A percentile compares a stretch with the other conserved stretches of the same genome.
These are phyloP conservation scores for Arthroderma sp. DNA, from an alignment of 2,329 filamentous ascomycete genomes.

Conservation along the genomic window DNA sequence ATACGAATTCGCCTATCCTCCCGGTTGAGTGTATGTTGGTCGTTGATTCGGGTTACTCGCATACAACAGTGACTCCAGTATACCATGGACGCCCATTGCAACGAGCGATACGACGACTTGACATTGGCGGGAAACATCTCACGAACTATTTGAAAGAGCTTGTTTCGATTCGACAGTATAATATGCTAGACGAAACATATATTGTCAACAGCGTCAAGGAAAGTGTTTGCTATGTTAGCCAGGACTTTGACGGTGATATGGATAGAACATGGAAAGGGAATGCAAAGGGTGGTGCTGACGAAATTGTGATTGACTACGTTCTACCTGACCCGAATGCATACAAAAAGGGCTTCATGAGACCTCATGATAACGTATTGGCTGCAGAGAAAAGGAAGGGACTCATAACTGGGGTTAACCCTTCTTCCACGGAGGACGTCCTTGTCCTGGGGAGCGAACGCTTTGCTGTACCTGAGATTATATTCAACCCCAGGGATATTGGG, in stretches of 20 bases:
- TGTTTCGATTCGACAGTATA: conserved; percentile 81
- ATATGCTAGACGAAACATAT: conserved; percentile 87
- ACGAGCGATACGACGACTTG: conserved; percentile 67
- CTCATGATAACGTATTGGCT: conserved; percentile 59
- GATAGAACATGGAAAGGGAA: conserved; percentile 71
- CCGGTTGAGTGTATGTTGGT: conserved; percentile 76
- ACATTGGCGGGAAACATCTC: conserved; percentile 82
- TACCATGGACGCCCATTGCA: conserved; percentile 72
- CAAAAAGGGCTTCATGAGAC: conserved; percentile 57
- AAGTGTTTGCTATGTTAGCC: conserved; percentile 67
- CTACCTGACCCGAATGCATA: conserved; percentile 63
- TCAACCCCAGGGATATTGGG: conserved; percentile 74
- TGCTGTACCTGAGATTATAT: conserved; percentile 75
- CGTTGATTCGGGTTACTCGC: conserved; percentile 84
- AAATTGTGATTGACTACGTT: conserved; percentile 77
- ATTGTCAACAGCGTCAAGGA: conserved; percentile 97
- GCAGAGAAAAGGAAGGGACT: conserved; percentile 40
- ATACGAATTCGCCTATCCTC: conserved; percentile 29
- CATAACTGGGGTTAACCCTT: conserved; percentile 37
- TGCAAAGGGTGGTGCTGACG: conserved; percentile 18
- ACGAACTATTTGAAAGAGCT: conserved; percentile 88
- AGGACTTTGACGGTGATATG: conserved; percentile 64
- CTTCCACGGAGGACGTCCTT: conserved; percentile 61
- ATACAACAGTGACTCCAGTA: conserved; percentile 80
- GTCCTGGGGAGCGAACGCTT: conserved; percentile 89